These are phyloP conservation scores for Lignosus rhinocerotis DNA, from an alignment of 1,284 basidiomycete species.

Conservation along the genomic window DNA sequence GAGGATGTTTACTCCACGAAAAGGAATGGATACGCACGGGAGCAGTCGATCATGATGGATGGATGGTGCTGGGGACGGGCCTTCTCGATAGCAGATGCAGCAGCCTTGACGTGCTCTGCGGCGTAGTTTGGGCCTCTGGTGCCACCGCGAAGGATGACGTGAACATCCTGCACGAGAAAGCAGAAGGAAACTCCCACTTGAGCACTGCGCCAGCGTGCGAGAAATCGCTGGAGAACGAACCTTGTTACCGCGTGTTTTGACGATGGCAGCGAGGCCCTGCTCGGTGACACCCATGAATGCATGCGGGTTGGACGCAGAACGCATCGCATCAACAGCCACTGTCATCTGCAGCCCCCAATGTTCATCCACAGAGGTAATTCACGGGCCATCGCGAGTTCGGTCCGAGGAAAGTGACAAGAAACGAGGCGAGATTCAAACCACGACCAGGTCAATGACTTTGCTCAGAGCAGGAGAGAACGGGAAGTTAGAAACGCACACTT, in stretches of 20 bases:
- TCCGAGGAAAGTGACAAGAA: background rate
- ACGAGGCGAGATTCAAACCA: background rate
- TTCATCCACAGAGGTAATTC: background rate
- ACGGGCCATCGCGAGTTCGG: background rate
- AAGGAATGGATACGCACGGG: conserved; percentile 49
- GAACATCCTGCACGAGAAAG: conserved; percentile 62
- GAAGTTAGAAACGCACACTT: conserved; percentile 50
- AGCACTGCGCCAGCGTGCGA: background rate
- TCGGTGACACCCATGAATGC: conserved; percentile 98
- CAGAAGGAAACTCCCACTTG: background rate
- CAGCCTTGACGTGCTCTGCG: conserved; percentile 73
- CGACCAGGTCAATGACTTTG: background rate
- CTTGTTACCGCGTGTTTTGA: conserved; percentile 89
- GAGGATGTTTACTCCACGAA: background rate
- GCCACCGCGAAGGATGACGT: conserved; percentile 92
- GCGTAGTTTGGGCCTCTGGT: conserved; percentile 87
- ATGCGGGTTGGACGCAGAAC: conserved; percentile 88
- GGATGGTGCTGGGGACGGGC: conserved; percentile 64
- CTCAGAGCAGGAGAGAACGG: background rate
- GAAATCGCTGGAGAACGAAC: conserved; percentile 3
- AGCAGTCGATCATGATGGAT: conserved; percentile 85
- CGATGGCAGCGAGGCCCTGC: conserved; percentile 92
- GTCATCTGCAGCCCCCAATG: conserved; percentile 39
- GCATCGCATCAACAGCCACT: conserved; percentile 96
- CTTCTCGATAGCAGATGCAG: conserved; percentile 69